phyloP scores from a whole-genome alignment of 345 rosid species.

The Mercurialis annua region DNA sequence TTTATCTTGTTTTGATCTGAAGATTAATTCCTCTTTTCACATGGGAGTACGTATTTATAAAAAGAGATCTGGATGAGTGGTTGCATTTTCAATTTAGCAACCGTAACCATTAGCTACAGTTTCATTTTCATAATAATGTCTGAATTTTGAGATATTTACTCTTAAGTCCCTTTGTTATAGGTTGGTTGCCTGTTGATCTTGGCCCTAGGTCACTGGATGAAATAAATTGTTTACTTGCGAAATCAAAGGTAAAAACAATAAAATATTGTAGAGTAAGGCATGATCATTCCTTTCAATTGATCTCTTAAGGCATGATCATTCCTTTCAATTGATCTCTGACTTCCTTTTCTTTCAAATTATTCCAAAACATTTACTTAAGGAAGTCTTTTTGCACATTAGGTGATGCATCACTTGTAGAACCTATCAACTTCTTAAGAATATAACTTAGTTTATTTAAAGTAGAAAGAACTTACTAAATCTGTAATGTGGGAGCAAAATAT shows the following conservation, averaged over 20 bases:
- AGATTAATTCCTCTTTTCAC: neutral
- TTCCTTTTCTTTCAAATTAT: neutral
- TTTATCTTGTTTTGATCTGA: neutral
- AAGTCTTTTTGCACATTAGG: neutral
- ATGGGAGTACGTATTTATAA: neutral
- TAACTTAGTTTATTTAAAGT: neutral
- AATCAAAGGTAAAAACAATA: conserved; percentile 47
- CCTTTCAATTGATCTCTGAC: neutral
- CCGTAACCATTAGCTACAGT: neutral
- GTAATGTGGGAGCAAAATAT: too few relatives aligned
- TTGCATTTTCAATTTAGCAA: neutral
- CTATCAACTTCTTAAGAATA: neutral
- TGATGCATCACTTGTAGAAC: neutral
- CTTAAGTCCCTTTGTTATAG: conserved; percentile 27
- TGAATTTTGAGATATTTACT: conserved; percentile 2
- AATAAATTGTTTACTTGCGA: conserved; percentile 39
- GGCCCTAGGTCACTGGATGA: conserved; percentile 55
- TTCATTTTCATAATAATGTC: conserved; percentile 1
- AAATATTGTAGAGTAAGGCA: conserved; percentile 5
- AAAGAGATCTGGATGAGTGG: neutral
- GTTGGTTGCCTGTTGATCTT: conserved; percentile 62
- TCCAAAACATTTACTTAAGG: neutral
- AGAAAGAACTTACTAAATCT: neutral
- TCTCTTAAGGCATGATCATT: neutral
- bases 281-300: neutral